Base-by-base conservation (phyloP, 2,329 filamentous ascomycete genomes). In the Botryotinia globosa region DNA sequence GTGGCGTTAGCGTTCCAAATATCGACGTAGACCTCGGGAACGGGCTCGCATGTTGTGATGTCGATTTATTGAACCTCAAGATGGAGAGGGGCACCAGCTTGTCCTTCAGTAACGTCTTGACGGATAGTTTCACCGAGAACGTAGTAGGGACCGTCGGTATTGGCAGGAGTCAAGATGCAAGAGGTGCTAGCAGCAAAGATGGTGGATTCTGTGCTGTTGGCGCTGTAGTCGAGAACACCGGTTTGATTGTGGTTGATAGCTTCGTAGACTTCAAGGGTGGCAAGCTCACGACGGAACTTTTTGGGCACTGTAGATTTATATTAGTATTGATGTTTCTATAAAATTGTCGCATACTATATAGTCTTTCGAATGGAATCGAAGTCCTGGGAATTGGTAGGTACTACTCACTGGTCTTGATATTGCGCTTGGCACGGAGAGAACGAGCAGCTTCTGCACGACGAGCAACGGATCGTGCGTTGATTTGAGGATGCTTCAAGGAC, bases 31-130 rank as follows among this genome's bases (percentile, higher is more conserved):
- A 82, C 69, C 4, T 5, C 78, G 74, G 45, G 29, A 25, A 83
- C 74, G 1, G 83, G 82, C 29, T 83, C 78, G 76, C 82, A 83
- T 69, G 82, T 83, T 16, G 63, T 68, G 18, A 72, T 72, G 74
- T 89, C 86, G 69, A 88, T 82, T 71, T 88, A 81, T 78, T 88
- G 86, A 74, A 86, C 83, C 75, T 87, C 85, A 18, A 88, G 78
- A 5, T 83, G 83, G 54, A 88, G 79, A 34, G 83, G 82, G 37
- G 89, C 81, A 65, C 87, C 87, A 14, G 77, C 74, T 77, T 88
- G 82, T 22, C 81, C 80, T 62, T 87, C 85, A 25, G 81, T 82
- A 45, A 88, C 79, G 74, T 88, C 80, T 59, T 81, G 76, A 39
- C 86, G 83, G 72, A 88, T 80, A 59, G 84, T 81, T 54, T 76